Base-by-base conservation (phyloP, 768 basidiomycete species). In the Suillus subaureus region DNA sequence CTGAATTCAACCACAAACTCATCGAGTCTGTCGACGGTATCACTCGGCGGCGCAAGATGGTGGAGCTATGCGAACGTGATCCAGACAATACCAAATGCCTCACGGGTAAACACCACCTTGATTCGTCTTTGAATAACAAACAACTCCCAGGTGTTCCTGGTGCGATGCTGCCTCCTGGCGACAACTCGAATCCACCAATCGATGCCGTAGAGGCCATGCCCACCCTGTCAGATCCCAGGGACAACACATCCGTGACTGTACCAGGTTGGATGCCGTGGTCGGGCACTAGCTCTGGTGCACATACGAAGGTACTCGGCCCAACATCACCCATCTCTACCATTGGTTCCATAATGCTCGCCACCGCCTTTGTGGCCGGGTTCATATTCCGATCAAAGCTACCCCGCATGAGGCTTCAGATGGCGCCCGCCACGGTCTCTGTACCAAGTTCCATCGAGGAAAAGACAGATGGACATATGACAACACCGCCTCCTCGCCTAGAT, bases 131-230 rank as follows among this genome's bases (percentile, higher is more conserved):
- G 15, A 85, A 82, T 69, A 85, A 83, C 6, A 81, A 87, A 67
- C 80, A 91, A 26, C 78, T 91, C 3, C 89, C 91, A 63, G 87
- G 85, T 3, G 85, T 85, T 0, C 83, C 84, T 7, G 74, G 76
- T 3, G 79, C 71, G 3, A 73, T 80, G 8, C 67, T 66, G 11
- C 74, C 77, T 21, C 78, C 77, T 42, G 70, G 73, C 42, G 61
- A 64, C 45, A 64, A 62, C 18, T 67, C 37, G 37, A 64, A 42
- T 33, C 40, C 63, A 42, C 23, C 60, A 31, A 63, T 71, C 12
- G 65, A 70, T 37, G 63, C 68, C 0, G 58, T 65, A 26, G 69
- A 74, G 11, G 31, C 71, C n/a, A 35, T 67, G 18, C 63, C 68
- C 45, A 61, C 67, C 64, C 67, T 68, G 37, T 55, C 66, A 8